Base-by-base conservation (phyloP, 805 yeast genomes). In the Candida khao-thaluensis region DNA sequence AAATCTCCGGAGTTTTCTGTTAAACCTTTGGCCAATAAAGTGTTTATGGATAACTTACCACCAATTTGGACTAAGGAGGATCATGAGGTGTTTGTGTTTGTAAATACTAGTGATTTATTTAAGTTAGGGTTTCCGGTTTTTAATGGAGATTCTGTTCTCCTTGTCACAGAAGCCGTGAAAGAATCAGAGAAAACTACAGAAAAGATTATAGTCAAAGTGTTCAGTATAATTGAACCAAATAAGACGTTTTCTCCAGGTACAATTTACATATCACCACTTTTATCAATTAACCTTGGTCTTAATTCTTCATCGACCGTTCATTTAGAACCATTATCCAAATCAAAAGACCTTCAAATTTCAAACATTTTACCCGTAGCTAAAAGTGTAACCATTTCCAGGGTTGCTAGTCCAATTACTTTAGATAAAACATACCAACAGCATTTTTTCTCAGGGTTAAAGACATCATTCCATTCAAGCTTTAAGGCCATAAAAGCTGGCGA, bases 401-500 rank as follows among this genome's bases (percentile, higher is more conserved):
- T 87, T 0, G 77, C 84, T 1, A 79, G 91, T 0, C 85, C 88
- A 0, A 65, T 74, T 2, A 78, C 93, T 0, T 67, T 85, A 49
- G 87, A 82, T 45, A 71, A 77, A 37, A 66, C 77, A 0, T 72
- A 69, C 50, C 91, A 85, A 52, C 73, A 71, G 40, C 66, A 79
- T 40, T 76, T 86, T 50, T 65, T 82, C 37, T 61, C 78, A 10
- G 79, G 82, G 37, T 62, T 87, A 48, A 76, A 84, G 54, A 50
- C 72, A 0, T 73, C 77, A 42, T 85, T 91, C 51, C 83, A 82
- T 45, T 53, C 64, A 0, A 64, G 68, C 17, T 60, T 71, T 20
- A 74, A 95, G 41, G 66, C 87, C 2, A 77, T 90, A 1, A 65
- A 68, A 12, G 57, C 68, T n/a, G 80, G 77, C 24, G 96, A 88